Conservation (phyloP, 495 filamentous ascomycete species). For the Astrothelium subdiscretum region DNA sequence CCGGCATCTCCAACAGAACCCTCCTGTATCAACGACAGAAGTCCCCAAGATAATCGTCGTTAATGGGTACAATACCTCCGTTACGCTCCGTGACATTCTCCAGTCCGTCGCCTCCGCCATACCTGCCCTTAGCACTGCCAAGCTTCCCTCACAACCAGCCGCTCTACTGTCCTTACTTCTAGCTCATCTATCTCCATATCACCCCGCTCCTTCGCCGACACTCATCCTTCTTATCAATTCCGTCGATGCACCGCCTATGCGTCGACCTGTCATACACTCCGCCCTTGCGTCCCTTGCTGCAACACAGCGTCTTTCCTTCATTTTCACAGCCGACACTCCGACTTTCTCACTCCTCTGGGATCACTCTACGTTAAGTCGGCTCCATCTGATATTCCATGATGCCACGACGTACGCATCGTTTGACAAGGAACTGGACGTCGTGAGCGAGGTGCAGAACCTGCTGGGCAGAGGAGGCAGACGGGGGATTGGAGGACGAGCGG, state of each 20-base stretch:
- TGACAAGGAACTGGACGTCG: conserved; percentile 57
- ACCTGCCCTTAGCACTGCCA: conserved; percentile 43
- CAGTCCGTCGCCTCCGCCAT: conserved; percentile 56
- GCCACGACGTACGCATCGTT: conserved; percentile 78
- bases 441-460: conserved; percentile 76
- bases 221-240: conserved; percentile 77
- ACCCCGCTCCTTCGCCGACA: conserved; percentile 33
- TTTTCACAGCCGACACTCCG: conserved; percentile 77
- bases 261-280: conserved; percentile 54
- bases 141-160: conserved; percentile 48
- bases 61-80: conserved; percentile 73
- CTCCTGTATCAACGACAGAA: conserved; percentile 9
- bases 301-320: conserved; percentile 59
- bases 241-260: conserved; percentile 70
- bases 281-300: conserved; percentile 66
- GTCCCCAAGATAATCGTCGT: conserved; percentile 62
- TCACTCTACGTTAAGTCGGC: conserved; percentile 52
- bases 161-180: conserved; percentile 57
- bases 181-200: conserved; percentile 38
- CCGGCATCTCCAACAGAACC: conserved; percentile 46
- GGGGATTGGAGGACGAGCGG: conserved; percentile 70
- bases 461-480: conserved; percentile 73
- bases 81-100: conserved; percentile 70
- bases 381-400: conserved; percentile 84
- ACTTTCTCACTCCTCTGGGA: conserved; percentile 87